A percentile compares a stretch with the other conserved stretches of the same genome.
phyloP scores from a whole-genome alignment of 352 stramenopile species.

The Phytophthora capsici region DNA sequence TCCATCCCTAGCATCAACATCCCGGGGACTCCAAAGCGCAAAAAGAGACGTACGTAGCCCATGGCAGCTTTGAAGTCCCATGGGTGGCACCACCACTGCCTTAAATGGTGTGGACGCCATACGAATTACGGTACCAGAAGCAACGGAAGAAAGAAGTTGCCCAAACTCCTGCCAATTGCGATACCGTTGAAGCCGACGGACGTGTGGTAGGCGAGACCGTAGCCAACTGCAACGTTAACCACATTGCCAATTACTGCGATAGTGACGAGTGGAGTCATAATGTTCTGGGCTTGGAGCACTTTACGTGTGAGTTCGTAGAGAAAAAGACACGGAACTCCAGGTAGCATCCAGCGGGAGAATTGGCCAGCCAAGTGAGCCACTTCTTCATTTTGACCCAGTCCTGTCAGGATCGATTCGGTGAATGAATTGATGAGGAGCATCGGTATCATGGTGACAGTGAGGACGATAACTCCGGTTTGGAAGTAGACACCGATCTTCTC shows the following conservation, averaged over 20 bases:
- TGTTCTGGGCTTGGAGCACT: conserved; percentile 74
- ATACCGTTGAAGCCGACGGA: conserved; percentile 69
- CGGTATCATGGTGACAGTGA: conserved; percentile 45
- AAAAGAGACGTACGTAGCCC: conserved; percentile 45
- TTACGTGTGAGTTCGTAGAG: conserved; percentile 83
- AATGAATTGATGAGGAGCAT: conserved; percentile 62
- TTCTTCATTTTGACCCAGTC: conserved; percentile 47
- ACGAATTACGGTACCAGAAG: conserved; percentile 56
- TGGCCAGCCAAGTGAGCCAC: conserved; percentile 58
- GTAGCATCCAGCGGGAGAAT: conserved; percentile 64
- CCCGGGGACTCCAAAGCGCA: conserved; percentile 39
- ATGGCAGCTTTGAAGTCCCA: conserved; percentile 39
- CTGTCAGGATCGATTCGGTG: conserved; percentile 42
- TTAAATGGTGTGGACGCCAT: conserved; percentile 31
- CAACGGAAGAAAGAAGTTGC: conserved; percentile 46
- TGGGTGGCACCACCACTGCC: conserved; percentile 44
- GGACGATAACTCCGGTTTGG: conserved; percentile 67
- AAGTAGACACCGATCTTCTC: conserved; percentile 82
- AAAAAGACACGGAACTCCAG: conserved; percentile 69
- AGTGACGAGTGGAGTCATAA: conserved; percentile 72
- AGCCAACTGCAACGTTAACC: conserved; percentile 63
- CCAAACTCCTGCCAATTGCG: conserved; percentile 58
- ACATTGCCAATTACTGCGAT: conserved; percentile 64
- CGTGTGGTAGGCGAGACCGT: conserved; percentile 74
- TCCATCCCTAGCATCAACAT: conserved; percentile 33